Evolutionary conservation across 2,329 filamentous ascomycete genomes (phyloP).

Genomic region (Graphilbum sp.): DNA sequence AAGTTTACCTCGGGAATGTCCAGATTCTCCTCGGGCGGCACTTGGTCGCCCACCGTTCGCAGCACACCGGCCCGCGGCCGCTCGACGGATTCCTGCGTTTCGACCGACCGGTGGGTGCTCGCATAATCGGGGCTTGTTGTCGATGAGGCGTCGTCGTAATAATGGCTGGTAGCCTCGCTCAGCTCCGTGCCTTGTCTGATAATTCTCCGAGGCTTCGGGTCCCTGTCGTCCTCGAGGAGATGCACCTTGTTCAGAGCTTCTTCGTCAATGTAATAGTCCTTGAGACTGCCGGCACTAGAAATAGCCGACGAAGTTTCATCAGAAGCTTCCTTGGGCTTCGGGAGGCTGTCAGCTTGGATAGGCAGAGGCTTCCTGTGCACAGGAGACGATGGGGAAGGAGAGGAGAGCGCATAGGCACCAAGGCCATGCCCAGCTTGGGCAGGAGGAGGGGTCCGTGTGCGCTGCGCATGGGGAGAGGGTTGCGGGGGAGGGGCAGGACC

Average conservation of each 20-base stretch:
- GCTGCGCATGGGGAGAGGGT: neutral
- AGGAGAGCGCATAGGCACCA: constrained; percentile 2
- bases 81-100: constrained; percentile 36
- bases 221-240: constrained; percentile 1
- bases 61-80: constrained; percentile 63
- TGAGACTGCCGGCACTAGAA: constrained; percentile 8
- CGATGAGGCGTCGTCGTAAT: constrained; percentile 49
- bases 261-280: constrained; percentile 10
- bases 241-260: constrained; percentile 8
- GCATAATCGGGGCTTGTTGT: constrained; percentile 61
- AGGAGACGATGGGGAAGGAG: constrained; percentile 11
- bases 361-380: constrained; percentile 17
- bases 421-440: neutral
- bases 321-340: constrained; percentile 6
- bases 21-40: constrained; percentile 18
- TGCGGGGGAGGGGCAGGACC: constrained; percentile 7
- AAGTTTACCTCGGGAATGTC: constrained; percentile 68
- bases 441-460: constrained; percentile 1
- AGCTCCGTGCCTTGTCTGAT: constrained; percentile 20
- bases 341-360: constrained; percentile 11
- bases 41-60: constrained; percentile 61
- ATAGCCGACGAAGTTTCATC: constrained; percentile 10
- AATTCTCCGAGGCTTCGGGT: constrained; percentile 7
- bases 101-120: constrained; percentile 44
- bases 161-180: constrained; percentile 27